phyloP scores from a whole-genome alignment of 768 basidiomycete genomes.

The Mycena rosella region DNA sequence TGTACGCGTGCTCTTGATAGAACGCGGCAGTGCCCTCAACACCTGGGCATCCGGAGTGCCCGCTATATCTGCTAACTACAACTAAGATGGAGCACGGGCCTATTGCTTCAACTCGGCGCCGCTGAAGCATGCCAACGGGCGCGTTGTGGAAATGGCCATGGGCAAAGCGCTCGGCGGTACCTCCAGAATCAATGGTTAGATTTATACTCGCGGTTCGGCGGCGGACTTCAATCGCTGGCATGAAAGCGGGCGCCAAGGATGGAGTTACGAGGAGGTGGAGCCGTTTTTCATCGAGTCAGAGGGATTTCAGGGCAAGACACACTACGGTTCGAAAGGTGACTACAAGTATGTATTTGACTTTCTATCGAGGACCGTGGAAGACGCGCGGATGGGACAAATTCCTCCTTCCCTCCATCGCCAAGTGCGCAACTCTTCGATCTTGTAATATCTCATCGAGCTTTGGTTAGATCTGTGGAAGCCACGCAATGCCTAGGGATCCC shows the following conservation, averaged over 20 bases:
- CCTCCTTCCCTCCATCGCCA: conserved; percentile 13
- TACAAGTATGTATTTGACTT: too few relatives aligned
- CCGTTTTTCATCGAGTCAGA: conserved; percentile 39
- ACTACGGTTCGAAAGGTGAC: too few relatives aligned
- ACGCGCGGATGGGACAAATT: conserved; percentile 23
- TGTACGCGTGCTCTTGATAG: conserved; percentile 49
- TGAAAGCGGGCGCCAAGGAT: conserved; percentile 40
- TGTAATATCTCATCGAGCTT: not conserved
- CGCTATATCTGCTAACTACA: conserved; percentile 46
- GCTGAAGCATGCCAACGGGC: conserved; percentile 20
- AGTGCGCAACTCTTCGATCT: not conserved
- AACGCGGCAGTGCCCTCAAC: conserved; percentile 47
- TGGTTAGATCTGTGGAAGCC: too few relatives aligned
- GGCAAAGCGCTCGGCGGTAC: conserved; percentile 48
- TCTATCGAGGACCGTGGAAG: conserved; percentile 37
- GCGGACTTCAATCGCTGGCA: conserved; percentile 48
- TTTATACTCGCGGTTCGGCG: conserved; percentile 44
- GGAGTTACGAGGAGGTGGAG: conserved; percentile 45
- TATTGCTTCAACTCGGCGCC: conserved; percentile 29
- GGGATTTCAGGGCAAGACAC: conserved; percentile 35
- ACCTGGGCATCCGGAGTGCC: conserved; percentile 49
- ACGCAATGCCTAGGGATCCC: conserved; percentile 31
- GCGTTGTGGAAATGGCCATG: conserved; percentile 33
- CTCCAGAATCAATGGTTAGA: conserved; percentile 45
- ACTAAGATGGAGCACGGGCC: conserved; percentile 34